Evolutionary conservation across 2,329 filamentous ascomycete genomes (phyloP).

Genomic region (Lasiodiplodia sp.): DNA sequence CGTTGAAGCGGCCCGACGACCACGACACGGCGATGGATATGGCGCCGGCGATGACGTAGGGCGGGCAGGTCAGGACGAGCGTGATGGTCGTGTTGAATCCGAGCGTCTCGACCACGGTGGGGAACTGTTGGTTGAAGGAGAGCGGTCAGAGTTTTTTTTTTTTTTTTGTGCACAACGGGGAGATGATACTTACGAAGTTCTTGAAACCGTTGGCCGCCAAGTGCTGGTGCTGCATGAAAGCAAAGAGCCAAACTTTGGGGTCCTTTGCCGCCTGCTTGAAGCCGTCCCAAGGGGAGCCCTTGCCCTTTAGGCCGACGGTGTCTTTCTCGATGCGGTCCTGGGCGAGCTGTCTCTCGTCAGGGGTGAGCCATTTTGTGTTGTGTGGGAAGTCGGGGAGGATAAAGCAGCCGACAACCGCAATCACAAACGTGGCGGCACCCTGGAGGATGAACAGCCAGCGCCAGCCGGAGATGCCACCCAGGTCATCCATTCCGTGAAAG

Average conservation of each 20-base stretch:
- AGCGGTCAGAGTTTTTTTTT: neutral
- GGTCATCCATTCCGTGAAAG: conserved; percentile 47
- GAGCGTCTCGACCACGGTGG: conserved; percentile 46
- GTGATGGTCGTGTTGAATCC: conserved; percentile 47
- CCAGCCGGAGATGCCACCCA: conserved; percentile 45
- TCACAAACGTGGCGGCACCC: conserved; percentile 45
- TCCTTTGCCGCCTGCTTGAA: conserved; percentile 13
- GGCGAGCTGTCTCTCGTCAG: conserved; percentile 30
- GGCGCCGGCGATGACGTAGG: conserved; percentile 35
- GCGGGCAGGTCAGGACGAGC: conserved; percentile 38
- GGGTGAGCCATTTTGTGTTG: conserved; percentile 23
- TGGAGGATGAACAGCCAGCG: conserved; percentile 43
- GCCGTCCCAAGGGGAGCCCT: conserved; percentile 28
- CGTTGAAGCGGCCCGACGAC: conserved; percentile 46
- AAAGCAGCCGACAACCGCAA: conserved; percentile 44
- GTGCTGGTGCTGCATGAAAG: conserved; percentile 38
- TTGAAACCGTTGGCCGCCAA: conserved; percentile 31
- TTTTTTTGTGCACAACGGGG: neutral
- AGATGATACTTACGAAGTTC: conserved; percentile 3
- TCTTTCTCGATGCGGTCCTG: conserved; percentile 50
- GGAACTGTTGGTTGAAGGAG: conserved; percentile 41
- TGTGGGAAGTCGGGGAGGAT: conserved; percentile 45
- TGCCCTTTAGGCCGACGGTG: conserved; percentile 55
- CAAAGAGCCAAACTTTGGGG: conserved; percentile 17
- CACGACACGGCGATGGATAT: conserved; percentile 36